Evolutionary conservation across 2,329 filamentous ascomycete species (phyloP), one percentile per base, ranked within the genome.

Genomic region (Dactylellina haptotyla): DNA sequence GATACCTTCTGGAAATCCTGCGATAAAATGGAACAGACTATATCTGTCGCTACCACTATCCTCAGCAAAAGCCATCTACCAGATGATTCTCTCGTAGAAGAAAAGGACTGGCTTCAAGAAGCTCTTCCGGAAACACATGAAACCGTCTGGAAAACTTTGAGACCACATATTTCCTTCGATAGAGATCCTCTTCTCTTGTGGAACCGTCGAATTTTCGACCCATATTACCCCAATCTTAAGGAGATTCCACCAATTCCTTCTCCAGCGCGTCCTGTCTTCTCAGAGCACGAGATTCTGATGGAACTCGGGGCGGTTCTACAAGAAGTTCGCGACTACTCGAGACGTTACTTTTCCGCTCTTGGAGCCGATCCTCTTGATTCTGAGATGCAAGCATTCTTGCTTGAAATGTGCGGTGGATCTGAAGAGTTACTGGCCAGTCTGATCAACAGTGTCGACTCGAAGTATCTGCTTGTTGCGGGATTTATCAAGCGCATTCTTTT

Each of bases 401-500:
- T 53, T 20, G 5, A 4, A 10, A 58, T 67, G 20, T 67, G 63
- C 26, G 51, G 43, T 5, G 45, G 45, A 16, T 67, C 63, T 14
- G 32, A 30, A 5, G 30, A 51, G 0, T 10, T 51, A 8, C 12
- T 59, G 25, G 20, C n/a, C 1, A 14, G 16, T 18, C 20, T 67
- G 8, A 14, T 58, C 43, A 43, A 51, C 16, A 25, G 37, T n/a
- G 5, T 30, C 3, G 62, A 57, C 14, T 50, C 28, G 1, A 66
- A 58, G 18, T 53, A 53, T 18, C 12, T 67, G 23, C 16, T 67
- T 9, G 53, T 67, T 1, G 23, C 53, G 1, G 53, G 20, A 16
- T 67, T 67, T 16, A 59, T 67, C 32, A 67, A 67, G 16, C 43
- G 63, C 14, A n/a, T 67, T 26, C 28, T 67, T 23, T 67, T 67